Evolutionary conservation across 1,284 basidiomycete genomes (phyloP), one percentile per base, ranked within the genome.

Genomic region (Peniophora sp.): DNA sequence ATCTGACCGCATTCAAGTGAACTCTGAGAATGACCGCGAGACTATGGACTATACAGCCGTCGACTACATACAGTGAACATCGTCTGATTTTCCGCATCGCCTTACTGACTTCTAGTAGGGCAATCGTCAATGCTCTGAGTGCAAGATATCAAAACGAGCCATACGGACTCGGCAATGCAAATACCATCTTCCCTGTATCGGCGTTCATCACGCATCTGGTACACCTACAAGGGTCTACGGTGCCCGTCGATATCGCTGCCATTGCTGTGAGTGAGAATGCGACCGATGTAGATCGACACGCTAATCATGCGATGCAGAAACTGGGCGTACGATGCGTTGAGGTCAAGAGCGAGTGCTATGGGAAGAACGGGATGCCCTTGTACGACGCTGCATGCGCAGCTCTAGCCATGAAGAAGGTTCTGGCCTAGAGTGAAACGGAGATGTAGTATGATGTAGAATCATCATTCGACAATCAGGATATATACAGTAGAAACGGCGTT

Each of bases 1-100:
- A 32, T 5, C 27, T 32, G 5, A 5, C 12, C 45, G 5, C 48
- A 32, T 9, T 22, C 5, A 55, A 94, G 92, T 99, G 51, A 99
- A 98, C 64, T 76, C 83, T 14, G 78, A 75, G 54, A 94, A 94
- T 58, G 96, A 99, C 64, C 78, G 96, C 52, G 96, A 99, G 66
- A 97, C 95, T 0, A 75, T 81, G 9, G 88, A 82, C 1, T 96
- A 96, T 65, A 79, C 76, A 1, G 94, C 92, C 0, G 70, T 80
- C 12, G 92, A 97, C 65, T 97, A 96, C 62, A 79, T 97, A 55
- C 70, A 70, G 86, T 91, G 52, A 46, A 56, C 41, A 39, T 47
- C 48, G 6, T 47, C 47, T 56, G 50, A 53, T 49, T 54, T 46
- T 43, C 36, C 18, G 45, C 47, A 22, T 20, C 27, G 49, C 27